Conservation (phyloP, 108 stramenopile genomes). For the Nitzschia sp. region DNA sequence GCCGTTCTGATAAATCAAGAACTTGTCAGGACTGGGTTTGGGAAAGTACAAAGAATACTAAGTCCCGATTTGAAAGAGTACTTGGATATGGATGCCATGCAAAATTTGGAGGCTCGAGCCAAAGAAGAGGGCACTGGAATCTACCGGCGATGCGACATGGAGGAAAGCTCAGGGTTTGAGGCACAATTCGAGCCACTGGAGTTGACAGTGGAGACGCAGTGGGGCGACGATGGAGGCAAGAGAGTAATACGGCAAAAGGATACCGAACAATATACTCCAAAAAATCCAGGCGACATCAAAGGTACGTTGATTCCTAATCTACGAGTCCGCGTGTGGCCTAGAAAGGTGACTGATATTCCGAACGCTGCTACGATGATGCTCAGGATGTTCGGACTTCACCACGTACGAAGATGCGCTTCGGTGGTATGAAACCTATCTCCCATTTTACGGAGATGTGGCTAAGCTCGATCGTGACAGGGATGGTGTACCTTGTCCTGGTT, state of each 20-base stretch:
- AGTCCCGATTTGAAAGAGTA: conserved; percentile 9
- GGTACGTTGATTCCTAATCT: too few species aligned
- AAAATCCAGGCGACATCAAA: conserved; percentile 50
- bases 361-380: conserved; percentile 3
- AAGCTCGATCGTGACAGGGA: conserved; percentile 67
- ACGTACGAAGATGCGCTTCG: conserved; percentile 61
- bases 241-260: conserved; percentile 5
- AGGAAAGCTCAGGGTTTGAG: conserved; percentile 16
- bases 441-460: conserved; percentile 61
- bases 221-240: conserved; percentile 50
- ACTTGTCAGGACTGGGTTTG: conserved; percentile 46
- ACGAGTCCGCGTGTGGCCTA: too few species aligned
- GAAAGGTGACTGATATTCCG: neutral
- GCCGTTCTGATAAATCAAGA: conserved; percentile 41
- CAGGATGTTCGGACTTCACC: conserved; percentile 59
- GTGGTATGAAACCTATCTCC: conserved; percentile 56
- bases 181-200: conserved; percentile 62
- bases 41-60: conserved; percentile 9
- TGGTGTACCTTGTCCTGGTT: conserved; percentile 71
- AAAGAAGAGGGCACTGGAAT: conserved; percentile 38
- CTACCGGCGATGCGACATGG: conserved; percentile 30
- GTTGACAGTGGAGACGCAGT: conserved; percentile 32
- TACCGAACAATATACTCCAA: conserved; percentile 16
- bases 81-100: conserved; percentile 22
- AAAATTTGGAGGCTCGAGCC: conserved; percentile 33